phyloP scores from a whole-genome alignment of 768 basidiomycete species.

The Suillus fuscotomentosus region DNA sequence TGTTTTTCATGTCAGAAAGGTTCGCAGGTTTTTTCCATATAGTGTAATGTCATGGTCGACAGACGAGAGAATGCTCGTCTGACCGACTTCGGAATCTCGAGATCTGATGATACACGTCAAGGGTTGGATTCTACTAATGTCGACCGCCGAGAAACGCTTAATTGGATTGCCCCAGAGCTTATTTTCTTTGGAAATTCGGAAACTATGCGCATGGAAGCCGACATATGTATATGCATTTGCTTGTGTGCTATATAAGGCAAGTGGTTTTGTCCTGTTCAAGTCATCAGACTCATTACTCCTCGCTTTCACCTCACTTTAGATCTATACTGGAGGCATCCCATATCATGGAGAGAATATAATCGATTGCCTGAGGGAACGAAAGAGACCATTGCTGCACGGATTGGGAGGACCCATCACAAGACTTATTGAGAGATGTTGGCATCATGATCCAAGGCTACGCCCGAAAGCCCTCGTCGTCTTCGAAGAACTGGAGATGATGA shows the following conservation, averaged over 20 bases:
- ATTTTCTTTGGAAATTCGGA: conserved; percentile 8
- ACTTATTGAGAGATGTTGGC: conserved; percentile 5
- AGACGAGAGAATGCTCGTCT: conserved; percentile 15
- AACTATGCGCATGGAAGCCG: conserved; percentile 12
- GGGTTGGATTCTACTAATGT: conserved; percentile 24
- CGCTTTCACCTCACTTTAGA: not conserved
- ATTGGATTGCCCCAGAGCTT: conserved; percentile 30
- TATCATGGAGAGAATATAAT: not conserved
- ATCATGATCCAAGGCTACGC: not conserved
- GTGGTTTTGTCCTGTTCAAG: not conserved
- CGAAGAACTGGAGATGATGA: not conserved
- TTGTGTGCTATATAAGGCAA: conserved; percentile 30
- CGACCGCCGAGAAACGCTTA: conserved; percentile 11
- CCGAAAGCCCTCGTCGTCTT: not conserved
- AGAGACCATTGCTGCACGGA: not conserved
- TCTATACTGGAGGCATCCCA: not conserved
- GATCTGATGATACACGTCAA: conserved; percentile 20
- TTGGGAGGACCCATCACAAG: conserved; percentile 1
- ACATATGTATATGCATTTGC: conserved; percentile 30
- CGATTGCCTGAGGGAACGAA: not conserved
- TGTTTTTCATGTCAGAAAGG: not conserved
- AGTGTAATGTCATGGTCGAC: conserved; percentile 26
- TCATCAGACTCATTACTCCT: not conserved
- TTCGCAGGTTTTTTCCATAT: not conserved
- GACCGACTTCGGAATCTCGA: conserved; percentile 28